Base-by-base conservation (phyloP, 441 rosid species). In the Mallotus repandus region DNA sequence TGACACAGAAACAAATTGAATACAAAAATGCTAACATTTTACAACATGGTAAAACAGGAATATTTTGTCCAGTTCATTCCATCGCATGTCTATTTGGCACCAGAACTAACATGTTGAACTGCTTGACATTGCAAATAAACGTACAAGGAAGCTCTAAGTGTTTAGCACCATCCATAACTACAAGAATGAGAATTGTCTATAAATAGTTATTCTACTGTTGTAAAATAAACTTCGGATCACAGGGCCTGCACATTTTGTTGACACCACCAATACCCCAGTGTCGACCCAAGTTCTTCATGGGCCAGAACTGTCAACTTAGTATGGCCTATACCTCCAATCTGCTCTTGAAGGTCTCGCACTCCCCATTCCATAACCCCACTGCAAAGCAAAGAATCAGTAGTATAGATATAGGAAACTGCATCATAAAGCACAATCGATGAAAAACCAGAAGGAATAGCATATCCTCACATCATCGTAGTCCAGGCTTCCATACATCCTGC, bases 311-410 rank as follows among this genome's bases (percentile, higher is more conserved):
- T 49, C 7, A 32, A 53, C 56, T 78, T 81, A 92, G 80, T 95
- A 95, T 15, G 99, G 99, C 64, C 98, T 76, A 80, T 91, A 92
- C 82, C 98, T 88, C 96, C 95, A 89, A 75, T 91, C 94, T 54
- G 88, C 85, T 80, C 97, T 89, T 52, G 93, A 84, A 68, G 94
- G 89, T 82, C 96, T 87, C 43, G 87, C 85, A 35, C 78, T 75
- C 1, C 87, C 83, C 79, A 89, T 84, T 59, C 91, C 93, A 74
- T 92, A 94, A 63, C 93, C 93, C 98, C 94, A 95, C 97, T 91
- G 90, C 83, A 77, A 56, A 32, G 66, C 29, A 25, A 25, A 25
- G 29, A 67, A 9, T 60, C 19, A 65, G 50, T 11, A 7, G 14
- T 15, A 14, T 16, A 53, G 29, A 4, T 4, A 6, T 14, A 15